Percentiles rank a stretch among this genome's conserved stretches.
These are phyloP conservation scores for Hordeum pubiflorum DNA, from an alignment of 202 grass and related monocot species.

Conservation along the genomic window DNA sequence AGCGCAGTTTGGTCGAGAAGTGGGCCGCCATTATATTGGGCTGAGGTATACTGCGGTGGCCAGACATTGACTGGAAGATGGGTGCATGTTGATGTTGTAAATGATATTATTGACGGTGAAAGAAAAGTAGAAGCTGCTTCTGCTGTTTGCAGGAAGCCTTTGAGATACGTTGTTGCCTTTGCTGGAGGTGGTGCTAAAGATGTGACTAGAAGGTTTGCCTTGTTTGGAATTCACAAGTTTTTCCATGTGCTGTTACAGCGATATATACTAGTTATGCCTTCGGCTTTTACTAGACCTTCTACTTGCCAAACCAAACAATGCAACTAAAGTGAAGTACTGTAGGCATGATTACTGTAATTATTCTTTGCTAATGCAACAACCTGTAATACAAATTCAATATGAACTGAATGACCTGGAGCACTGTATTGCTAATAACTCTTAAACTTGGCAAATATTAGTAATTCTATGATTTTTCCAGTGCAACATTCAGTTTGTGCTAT, in stretches of 20 bases:
- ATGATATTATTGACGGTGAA: slow-evolving; percentile 78
- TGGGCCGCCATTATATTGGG: slow-evolving; percentile 65
- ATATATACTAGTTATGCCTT: background rate
- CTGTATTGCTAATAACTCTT: background rate
- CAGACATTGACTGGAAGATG: slow-evolving; percentile 65
- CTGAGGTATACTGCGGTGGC: slow-evolving; percentile 70
- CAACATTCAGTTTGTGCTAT: background rate
- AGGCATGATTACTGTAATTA: background rate
- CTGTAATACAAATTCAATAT: background rate
- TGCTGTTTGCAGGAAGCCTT: slow-evolving; percentile 70
- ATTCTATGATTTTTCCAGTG: background rate
- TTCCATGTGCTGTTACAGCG: background rate
- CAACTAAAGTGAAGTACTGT: slow-evolving; percentile 4
- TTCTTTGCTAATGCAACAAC: background rate
- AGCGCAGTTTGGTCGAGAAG: slow-evolving; percentile 76
- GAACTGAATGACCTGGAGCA: background rate
- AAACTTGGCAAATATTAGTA: background rate
- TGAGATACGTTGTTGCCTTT: slow-evolving; percentile 89
- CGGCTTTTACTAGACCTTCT: background rate
- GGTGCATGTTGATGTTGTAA: slow-evolving; percentile 88
- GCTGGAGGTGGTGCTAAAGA: slow-evolving; percentile 93
- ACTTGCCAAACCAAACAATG: slow-evolving; percentile 4
- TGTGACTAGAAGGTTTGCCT: slow-evolving; percentile 80
- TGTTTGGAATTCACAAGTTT: slow-evolving; percentile 17
- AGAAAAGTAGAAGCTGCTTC: slow-evolving; percentile 68